Percentiles rank a stretch among this genome's conserved stretches.
These are phyloP conservation scores for Yarrowia sp. DNA, from an alignment of 805 yeast genomes.

Conservation along the genomic window DNA sequence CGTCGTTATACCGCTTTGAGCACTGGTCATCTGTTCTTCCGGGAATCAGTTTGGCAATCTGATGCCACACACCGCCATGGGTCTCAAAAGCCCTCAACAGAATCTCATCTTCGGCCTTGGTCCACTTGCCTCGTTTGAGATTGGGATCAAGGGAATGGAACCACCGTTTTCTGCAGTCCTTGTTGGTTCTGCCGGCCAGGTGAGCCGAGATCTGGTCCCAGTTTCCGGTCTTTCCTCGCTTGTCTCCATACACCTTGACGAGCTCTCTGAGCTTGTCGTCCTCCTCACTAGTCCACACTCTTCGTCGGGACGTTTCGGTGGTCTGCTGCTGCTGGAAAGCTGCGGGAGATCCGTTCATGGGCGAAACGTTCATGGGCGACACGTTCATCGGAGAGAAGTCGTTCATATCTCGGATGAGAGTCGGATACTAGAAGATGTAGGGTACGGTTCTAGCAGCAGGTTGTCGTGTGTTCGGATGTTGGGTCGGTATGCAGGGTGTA, in stretches of 20 bases:
- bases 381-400: constrained; percentile 38
- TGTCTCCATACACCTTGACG: constrained; percentile 53
- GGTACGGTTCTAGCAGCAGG: background rate
- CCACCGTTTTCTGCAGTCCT: constrained; percentile 91
- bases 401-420: constrained; percentile 5
- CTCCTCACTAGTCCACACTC: constrained; percentile 74
- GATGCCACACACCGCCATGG: constrained; percentile 86
- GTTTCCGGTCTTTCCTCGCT: constrained; percentile 57
- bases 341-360: constrained; percentile 30
- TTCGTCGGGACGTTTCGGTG: constrained; percentile 41
- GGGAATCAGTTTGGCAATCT: constrained; percentile 73
- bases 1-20: constrained; percentile 88
- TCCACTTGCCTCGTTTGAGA: constrained; percentile 86
- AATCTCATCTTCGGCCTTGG: constrained; percentile 73
- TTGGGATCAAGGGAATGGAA: constrained; percentile 81
- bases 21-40: constrained; percentile 96
- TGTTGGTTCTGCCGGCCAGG: constrained; percentile 63
- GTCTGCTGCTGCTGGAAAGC: constrained; percentile 17
- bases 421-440: no score
- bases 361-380: constrained; percentile 32
- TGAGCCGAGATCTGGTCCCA: constrained; percentile 52
- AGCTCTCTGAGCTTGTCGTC: constrained; percentile 61
- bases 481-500: constrained; percentile 2
- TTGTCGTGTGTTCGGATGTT: background rate
- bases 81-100: constrained; percentile 67